These are phyloP conservation scores for Lagerstroemia speciosa DNA, from an alignment of 345 rosid genomes.

Conservation along the genomic window DNA sequence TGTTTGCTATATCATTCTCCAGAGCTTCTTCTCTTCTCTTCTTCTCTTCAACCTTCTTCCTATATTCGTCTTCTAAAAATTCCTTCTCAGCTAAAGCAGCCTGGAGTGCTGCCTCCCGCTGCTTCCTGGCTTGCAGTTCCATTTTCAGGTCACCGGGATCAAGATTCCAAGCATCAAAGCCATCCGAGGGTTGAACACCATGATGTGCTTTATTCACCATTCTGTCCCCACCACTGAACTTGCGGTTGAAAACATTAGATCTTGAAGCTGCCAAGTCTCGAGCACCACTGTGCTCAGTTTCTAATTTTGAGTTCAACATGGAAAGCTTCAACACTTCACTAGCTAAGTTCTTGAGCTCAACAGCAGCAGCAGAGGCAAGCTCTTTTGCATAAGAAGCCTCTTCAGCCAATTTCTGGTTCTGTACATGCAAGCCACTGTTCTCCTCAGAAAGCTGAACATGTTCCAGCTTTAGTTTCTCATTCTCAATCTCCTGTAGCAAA, in stretches of 20 bases:
- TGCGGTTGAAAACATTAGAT: constrained; percentile 53
- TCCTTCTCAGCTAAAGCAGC: constrained; percentile 83
- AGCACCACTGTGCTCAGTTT: constrained; percentile 63
- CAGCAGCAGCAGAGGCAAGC: constrained; percentile 98
- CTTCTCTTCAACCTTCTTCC: constrained; percentile 77
- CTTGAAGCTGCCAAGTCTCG: constrained; percentile 69
- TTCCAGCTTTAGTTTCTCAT: constrained; percentile 73
- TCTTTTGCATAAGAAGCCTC: constrained; percentile 97
- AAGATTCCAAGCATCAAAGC: constrained; percentile 26
- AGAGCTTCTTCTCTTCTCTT: constrained; percentile 85
- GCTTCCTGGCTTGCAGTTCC: constrained; percentile 91
- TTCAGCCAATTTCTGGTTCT: constrained; percentile 85
- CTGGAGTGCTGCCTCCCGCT: constrained; percentile 73
- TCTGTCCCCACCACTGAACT: constrained; percentile 49
- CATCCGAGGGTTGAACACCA: constrained; percentile 55
- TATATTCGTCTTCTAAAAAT: constrained; percentile 68
- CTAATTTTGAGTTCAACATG: constrained; percentile 67
- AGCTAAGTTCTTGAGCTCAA: constrained; percentile 93
- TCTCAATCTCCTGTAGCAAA: constrained; percentile 55
- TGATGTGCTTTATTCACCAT: constrained; percentile 66
- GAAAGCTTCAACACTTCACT: constrained; percentile 85
- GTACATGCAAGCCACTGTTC: constrained; percentile 75
- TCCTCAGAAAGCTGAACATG: constrained; percentile 83
- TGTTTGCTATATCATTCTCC: constrained; percentile 93
- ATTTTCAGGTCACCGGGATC: constrained; percentile 60